Evolutionary conservation across 2,329 filamentous ascomycete species (phyloP).

Genomic region (Sporothrix luriei): DNA sequence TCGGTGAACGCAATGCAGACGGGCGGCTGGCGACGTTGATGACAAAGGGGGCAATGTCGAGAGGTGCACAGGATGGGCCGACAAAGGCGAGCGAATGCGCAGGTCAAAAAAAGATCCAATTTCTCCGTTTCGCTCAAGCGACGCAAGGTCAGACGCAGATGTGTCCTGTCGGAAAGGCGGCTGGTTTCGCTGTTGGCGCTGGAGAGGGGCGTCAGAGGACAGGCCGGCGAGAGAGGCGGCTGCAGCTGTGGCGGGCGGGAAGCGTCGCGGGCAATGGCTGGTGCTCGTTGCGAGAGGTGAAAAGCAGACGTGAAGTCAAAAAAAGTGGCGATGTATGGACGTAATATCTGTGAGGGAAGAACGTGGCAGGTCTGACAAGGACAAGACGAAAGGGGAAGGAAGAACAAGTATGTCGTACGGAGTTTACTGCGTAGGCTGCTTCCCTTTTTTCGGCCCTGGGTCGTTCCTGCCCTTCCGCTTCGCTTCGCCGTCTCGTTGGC

Average conservation of each 20-base stretch:
- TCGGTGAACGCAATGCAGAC: conserved; percentile 13
- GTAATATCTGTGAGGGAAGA: not conserved
- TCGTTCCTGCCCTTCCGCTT: conserved; percentile 25
- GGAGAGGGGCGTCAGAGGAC: conserved; percentile 5
- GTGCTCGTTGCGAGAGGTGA: not conserved
- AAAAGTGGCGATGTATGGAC: conserved; percentile 22
- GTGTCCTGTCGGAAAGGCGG: not conserved
- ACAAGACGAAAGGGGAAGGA: conserved; percentile 9
- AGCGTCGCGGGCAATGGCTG: not conserved
- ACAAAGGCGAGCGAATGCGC: not conserved
- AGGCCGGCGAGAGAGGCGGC: conserved; percentile 1
- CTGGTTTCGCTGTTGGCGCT: conserved; percentile 12
- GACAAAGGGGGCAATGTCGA: not conserved
- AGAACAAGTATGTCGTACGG: not conserved
- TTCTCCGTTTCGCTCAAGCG: not conserved
- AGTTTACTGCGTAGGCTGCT: not conserved
- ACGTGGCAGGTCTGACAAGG: conserved; percentile 4
- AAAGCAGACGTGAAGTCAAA: not conserved
- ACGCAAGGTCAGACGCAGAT: not conserved
- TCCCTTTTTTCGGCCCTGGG: conserved; percentile 7
- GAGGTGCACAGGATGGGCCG: not conserved
- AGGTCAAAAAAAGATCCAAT: not conserved
- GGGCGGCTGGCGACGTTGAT: not conserved
- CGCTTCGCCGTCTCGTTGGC: conserved; percentile 18
- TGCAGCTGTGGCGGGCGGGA: conserved; percentile 17